Conservation (phyloP, 1,284 basidiomycete genomes). For the Rhodotorula sp. region DNA sequence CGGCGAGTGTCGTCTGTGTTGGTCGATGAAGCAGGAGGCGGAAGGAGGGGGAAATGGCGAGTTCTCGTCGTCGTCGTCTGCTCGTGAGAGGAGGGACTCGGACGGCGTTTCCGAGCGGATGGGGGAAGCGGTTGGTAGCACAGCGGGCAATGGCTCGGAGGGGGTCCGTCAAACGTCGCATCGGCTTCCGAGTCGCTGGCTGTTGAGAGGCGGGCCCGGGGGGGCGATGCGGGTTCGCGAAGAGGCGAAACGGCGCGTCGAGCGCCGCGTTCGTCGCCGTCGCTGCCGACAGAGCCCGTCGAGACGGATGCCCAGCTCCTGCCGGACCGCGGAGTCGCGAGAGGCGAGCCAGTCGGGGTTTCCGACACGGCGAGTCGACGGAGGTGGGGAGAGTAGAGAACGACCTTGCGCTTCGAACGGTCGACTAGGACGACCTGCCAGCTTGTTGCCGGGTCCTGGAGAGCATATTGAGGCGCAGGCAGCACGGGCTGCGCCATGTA, state of each 20-base stretch:
- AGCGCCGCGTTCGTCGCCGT: neutral
- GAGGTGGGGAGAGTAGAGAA: conserved; percentile 17
- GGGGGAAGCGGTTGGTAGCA: conserved; percentile 19
- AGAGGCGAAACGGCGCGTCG: neutral
- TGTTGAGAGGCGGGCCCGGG: neutral
- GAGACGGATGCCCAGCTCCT: neutral
- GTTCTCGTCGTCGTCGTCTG: neutral
- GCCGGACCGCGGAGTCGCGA: neutral
- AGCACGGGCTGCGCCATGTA: neutral
- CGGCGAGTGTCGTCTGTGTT: neutral
- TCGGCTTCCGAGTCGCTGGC: neutral
- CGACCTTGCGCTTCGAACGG: conserved; percentile 18
- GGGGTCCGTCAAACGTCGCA: neutral
- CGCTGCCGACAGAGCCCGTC: neutral
- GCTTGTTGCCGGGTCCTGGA: neutral
- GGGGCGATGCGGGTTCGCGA: neutral
- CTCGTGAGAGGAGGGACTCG: neutral
- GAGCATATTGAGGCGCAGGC: neutral
- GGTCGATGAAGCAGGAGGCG: neutral
- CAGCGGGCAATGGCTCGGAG: conserved; percentile 18
- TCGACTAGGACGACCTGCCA: conserved; percentile 26
- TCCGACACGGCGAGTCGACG: conserved; percentile 10
- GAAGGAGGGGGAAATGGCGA: neutral
- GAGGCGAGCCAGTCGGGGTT: neutral
- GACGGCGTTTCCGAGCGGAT: neutral